Conservation (phyloP, 495 filamentous ascomycete species). For the Penicillium macrosclerotiorum region DNA sequence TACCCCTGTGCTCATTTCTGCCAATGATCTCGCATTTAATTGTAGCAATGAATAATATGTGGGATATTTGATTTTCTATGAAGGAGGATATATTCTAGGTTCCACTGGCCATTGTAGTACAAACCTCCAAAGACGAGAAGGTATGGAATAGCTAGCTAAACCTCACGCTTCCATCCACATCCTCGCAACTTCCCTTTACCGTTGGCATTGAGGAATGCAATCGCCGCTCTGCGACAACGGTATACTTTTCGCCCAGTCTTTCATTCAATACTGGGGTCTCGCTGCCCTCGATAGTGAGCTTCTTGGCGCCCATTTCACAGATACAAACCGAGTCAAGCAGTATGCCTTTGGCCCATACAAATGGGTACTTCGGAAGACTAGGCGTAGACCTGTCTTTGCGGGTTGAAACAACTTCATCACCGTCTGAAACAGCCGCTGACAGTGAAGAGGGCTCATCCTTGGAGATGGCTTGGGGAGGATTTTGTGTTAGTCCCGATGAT, state of each 20-base stretch:
- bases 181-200: neutral
- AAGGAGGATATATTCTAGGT: neutral
- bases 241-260: constrained; percentile 44
- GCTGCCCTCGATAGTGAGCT: constrained; percentile 33
- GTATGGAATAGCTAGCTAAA: too few relatives aligned
- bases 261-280: constrained; percentile 27
- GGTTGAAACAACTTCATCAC: neutral
- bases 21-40: constrained; percentile 8
- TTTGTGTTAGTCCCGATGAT: neutral
- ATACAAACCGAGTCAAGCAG: constrained; percentile 63
- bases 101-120: too few relatives aligned
- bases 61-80: neutral
- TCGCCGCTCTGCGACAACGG: constrained; percentile 35
- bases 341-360: constrained; percentile 62
- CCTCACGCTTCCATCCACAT: neutral
- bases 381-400: neutral
- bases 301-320: constrained; percentile 77
- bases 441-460: neutral
- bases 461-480: too few relatives aligned
- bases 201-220: constrained; percentile 8
- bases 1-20: constrained; percentile 1
- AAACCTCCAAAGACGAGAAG: too few relatives aligned
- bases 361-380: constrained; percentile 17
- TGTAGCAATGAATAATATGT: constrained; percentile 12
- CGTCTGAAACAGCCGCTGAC: neutral